These are phyloP conservation scores for Eucalyptus cloeziana DNA, from an alignment of 345 rosid species.

Conservation along the genomic window DNA sequence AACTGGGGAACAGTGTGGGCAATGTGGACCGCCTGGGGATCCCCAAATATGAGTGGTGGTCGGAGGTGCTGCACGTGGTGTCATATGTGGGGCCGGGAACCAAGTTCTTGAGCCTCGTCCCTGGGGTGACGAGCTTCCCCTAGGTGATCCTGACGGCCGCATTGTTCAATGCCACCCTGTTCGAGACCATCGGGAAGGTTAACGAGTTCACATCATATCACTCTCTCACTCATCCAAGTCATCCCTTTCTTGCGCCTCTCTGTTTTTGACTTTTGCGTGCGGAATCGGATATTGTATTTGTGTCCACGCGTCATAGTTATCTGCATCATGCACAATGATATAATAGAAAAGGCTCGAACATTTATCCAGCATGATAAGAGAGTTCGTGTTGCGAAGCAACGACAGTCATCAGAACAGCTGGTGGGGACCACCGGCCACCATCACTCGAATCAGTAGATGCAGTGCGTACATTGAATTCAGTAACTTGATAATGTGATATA, in stretches of 20 bases:
- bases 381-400: background rate
- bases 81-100: slow-evolving; percentile 82
- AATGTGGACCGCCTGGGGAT: slow-evolving; percentile 68
- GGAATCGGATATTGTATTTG: background rate
- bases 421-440: background rate
- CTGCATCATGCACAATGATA: background rate
- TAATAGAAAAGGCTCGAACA: background rate
- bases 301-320: background rate
- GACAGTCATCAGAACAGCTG: background rate
- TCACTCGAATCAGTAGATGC: background rate
- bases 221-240: background rate
- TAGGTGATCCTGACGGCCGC: slow-evolving; percentile 86
- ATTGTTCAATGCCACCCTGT: slow-evolving; percentile 73
- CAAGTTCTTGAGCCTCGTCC: slow-evolving; percentile 37
- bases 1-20: slow-evolving; percentile 38
- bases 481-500: background rate
- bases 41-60: slow-evolving; percentile 91
- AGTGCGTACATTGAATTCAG: background rate
- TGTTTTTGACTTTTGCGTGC: background rate
- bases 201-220: background rate
- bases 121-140: slow-evolving; percentile 92
- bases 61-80: slow-evolving; percentile 89
- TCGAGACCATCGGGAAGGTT: slow-evolving; percentile 85
- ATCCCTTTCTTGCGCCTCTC: background rate
- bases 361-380: background rate